phyloP scores from a whole-genome alignment of 345 rosid species.

The Pistacia atlantica region DNA sequence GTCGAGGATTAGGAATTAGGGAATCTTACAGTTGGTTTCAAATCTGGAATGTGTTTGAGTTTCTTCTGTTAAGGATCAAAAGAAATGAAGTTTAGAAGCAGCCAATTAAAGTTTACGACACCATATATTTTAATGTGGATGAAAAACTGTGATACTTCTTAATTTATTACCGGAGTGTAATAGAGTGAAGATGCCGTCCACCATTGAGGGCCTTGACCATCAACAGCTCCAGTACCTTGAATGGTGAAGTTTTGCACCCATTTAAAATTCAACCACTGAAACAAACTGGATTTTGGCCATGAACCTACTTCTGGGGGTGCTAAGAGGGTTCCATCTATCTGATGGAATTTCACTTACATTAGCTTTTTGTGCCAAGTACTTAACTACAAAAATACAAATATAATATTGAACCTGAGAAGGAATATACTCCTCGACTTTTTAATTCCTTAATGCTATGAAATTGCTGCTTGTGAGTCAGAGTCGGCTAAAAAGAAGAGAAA shows the following conservation, averaged over 20 bases:
- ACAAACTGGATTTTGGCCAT: slow-evolving; percentile 71
- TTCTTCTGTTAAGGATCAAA: slow-evolving; percentile 45
- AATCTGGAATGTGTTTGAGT: slow-evolving; percentile 47
- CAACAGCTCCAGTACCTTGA: slow-evolving; percentile 72
- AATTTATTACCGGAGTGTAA: slow-evolving; percentile 41
- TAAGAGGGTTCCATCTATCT: slow-evolving; percentile 73
- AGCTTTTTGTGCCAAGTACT: slow-evolving; percentile 13
- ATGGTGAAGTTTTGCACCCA: slow-evolving; percentile 71
- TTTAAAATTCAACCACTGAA: slow-evolving; percentile 88
- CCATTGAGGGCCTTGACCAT: slow-evolving; percentile 85
- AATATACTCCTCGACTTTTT: slow-evolving; percentile 15
- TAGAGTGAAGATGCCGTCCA: slow-evolving; percentile 52
- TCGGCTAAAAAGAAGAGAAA: slow-evolving; percentile 18
- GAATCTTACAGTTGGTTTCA: slow-evolving; percentile 79
- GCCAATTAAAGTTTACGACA: not conserved
- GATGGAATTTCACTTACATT: slow-evolving; percentile 30
- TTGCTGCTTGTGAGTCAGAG: not conserved
- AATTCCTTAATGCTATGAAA: not conserved
- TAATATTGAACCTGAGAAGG: slow-evolving; percentile 7
- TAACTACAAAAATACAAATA: not conserved
- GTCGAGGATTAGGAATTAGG: not conserved
- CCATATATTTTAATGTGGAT: not conserved
- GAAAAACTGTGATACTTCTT: not conserved
- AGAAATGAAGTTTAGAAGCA: slow-evolving; percentile 5
- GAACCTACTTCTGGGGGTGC: slow-evolving; percentile 66